A percentile compares a stretch with the other conserved stretches of the same genome.
These are phyloP conservation scores for Spongospora subterranea DNA, from an alignment of 208 protist genomes.

Conservation along the genomic window DNA sequence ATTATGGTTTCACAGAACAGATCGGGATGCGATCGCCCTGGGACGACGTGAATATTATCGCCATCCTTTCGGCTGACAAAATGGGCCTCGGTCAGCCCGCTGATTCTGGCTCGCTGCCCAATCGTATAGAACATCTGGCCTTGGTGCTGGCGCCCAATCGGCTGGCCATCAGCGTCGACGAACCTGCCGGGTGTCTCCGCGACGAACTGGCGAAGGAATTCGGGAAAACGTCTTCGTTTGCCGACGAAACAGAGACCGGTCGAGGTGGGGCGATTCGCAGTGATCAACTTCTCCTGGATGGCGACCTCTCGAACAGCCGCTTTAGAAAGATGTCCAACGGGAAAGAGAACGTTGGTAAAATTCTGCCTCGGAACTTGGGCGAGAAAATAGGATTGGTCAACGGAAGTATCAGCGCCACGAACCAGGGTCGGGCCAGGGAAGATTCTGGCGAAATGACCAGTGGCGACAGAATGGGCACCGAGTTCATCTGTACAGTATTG, in stretches of 20 bases:
- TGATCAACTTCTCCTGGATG: neutral
- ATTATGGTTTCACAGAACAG: neutral
- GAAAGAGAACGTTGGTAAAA: neutral
- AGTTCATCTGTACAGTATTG: neutral
- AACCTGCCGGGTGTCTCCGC: neutral
- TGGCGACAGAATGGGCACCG: neutral
- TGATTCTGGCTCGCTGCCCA: slow-evolving; percentile 38
- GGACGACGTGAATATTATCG: slow-evolving; percentile 28
- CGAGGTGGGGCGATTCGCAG: neutral
- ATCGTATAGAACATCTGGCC: slow-evolving; percentile 53
- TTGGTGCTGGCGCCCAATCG: neutral
- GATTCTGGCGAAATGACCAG: slow-evolving; percentile 25
- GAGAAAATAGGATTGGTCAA: slow-evolving; percentile 3
- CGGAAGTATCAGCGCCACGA: neutral
- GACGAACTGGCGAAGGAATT: slow-evolving; percentile 23
- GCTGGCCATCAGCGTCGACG: neutral
- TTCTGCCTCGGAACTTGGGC: neutral
- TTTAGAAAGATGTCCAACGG: slow-evolving; percentile 19
- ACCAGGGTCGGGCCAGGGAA: neutral
- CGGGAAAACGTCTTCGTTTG: neutral
- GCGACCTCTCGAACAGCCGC: neutral
- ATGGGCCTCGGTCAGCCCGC: neutral
- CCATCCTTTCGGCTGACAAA: slow-evolving; percentile 24
- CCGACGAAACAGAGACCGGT: slow-evolving; percentile 54
- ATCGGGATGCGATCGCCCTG: neutral